phyloP scores from a whole-genome alignment of 208 protist species.

The Acanthamoeba royreba region DNA sequence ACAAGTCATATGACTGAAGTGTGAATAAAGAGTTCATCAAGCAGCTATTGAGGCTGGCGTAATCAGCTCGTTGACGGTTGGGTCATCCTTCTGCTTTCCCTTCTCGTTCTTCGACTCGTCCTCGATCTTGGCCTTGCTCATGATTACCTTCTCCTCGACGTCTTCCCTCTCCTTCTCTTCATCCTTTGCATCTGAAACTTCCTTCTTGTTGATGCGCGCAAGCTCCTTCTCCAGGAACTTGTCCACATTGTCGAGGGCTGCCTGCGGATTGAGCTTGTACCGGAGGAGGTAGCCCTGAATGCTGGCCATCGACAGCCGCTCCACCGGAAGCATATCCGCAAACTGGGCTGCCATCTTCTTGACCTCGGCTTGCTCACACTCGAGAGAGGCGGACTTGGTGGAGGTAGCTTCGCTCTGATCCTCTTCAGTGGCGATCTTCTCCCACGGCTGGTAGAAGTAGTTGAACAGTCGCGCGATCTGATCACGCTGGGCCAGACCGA shows the following conservation, averaged over 20 bases:
- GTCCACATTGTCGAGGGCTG: background rate
- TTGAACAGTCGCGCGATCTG: conserved; percentile 85
- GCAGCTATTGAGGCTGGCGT: too few relatives aligned
- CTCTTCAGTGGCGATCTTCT: background rate
- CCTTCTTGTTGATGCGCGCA: background rate
- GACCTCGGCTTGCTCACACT: too few relatives aligned
- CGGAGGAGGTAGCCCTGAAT: background rate
- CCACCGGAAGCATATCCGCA: background rate
- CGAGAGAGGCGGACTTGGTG: too few relatives aligned
- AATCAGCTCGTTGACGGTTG: too few relatives aligned
- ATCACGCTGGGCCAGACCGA: conserved; percentile 78
- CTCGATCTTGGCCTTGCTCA: too few relatives aligned
- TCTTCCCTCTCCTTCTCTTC: background rate
- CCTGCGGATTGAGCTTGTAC: background rate
- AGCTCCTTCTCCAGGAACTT: background rate
- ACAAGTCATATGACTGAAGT: too few relatives aligned
- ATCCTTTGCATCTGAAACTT: too few relatives aligned
- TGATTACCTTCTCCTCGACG: background rate
- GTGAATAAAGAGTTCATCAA: too few relatives aligned
- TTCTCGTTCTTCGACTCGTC: background rate
- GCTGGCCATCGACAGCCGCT: background rate
- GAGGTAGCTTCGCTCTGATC: background rate
- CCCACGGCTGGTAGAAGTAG: background rate
- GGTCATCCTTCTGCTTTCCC: background rate
- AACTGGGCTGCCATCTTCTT: background rate